A percentile compares a stretch with the other conserved stretches of the same genome.
These are phyloP conservation scores for Elongisporangium anandrum DNA, from an alignment of 352 stramenopile species.

Conservation along the genomic window DNA sequence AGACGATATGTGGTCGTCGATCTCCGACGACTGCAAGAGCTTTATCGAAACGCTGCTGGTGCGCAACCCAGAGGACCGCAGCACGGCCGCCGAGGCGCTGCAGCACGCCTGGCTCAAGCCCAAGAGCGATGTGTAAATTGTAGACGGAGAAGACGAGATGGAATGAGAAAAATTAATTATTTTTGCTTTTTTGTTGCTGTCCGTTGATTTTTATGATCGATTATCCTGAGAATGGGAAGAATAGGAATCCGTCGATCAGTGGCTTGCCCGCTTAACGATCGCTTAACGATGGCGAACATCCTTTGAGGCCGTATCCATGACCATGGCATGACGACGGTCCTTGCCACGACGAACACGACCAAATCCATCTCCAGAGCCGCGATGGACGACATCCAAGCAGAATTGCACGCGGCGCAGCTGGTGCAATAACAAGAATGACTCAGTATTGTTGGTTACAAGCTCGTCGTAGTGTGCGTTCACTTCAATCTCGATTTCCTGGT, in stretches of 20 bases:
- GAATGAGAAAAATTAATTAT: background rate
- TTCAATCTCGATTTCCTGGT: slow-evolving; percentile 71
- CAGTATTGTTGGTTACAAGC: slow-evolving; percentile 32
- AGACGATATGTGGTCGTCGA: slow-evolving; percentile 57
- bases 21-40: slow-evolving; percentile 53
- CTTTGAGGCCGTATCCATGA: slow-evolving; percentile 57
- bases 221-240: too few species aligned
- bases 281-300: slow-evolving; percentile 57
- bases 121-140: slow-evolving; percentile 7
- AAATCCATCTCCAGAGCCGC: slow-evolving; percentile 29
- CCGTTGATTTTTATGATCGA: too few species aligned
- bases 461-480: slow-evolving; percentile 73
- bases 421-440: slow-evolving; percentile 57
- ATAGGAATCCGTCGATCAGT: too few species aligned
- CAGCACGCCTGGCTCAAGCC: slow-evolving; percentile 67
- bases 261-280: too few species aligned
- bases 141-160: too few species aligned
- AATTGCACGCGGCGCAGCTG: slow-evolving; percentile 67
- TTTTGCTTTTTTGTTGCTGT: background rate
- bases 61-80: slow-evolving; percentile 72
- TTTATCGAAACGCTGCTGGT: slow-evolving; percentile 76
- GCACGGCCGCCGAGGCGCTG: slow-evolving; percentile 62
- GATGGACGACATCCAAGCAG: slow-evolving; percentile 58
- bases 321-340: slow-evolving; percentile 61
- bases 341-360: slow-evolving; percentile 62